These are phyloP conservation scores for Blastocystis sp. DNA, from an alignment of 352 stramenopile genomes.

Conservation along the genomic window DNA sequence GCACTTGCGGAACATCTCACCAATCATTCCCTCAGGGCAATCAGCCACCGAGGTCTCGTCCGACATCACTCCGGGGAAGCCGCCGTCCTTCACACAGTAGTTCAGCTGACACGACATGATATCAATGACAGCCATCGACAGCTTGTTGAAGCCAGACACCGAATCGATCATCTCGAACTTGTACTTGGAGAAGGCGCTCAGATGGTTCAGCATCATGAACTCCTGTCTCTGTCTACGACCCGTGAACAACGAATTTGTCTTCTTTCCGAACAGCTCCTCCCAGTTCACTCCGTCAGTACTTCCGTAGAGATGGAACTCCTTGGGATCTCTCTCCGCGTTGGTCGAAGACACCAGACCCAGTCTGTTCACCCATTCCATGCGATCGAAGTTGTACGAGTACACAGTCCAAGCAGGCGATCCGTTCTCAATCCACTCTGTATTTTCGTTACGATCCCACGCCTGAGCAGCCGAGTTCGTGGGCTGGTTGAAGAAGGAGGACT, in stretches of 20 bases:
- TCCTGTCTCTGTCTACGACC: not conserved
- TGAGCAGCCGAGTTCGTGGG: not conserved
- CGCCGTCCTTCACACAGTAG: constrained; percentile 43
- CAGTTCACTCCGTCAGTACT: constrained; percentile 15
- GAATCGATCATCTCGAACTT: constrained; percentile 42
- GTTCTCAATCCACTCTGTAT: constrained; percentile 1
- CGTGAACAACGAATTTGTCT: constrained; percentile 1
- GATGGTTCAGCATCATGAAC: constrained; percentile 23
- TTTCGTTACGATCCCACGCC: not conserved
- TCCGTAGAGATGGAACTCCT: constrained; percentile 8
- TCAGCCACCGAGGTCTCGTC: not conserved
- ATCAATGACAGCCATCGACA: constrained; percentile 7
- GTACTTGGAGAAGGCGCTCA: constrained; percentile 4
- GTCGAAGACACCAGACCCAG: not conserved
- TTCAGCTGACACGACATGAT: constrained; percentile 44
- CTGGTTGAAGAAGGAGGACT: constrained; percentile 29
- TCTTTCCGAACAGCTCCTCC: not conserved
- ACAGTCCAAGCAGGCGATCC: not conserved
- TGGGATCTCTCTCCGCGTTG: not conserved
- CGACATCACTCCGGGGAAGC: constrained; percentile 21
- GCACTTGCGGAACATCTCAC: constrained; percentile 35
- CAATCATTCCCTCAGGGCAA: constrained; percentile 19
- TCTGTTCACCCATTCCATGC: constrained; percentile 43
- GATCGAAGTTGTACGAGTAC: constrained; percentile 38
- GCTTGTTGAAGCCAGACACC: not conserved